Percentiles rank a stretch among this genome's conserved stretches.
These are phyloP conservation scores for Penicillium sclerotiorum DNA, from an alignment of 2,329 filamentous ascomycete genomes.

Conservation along the genomic window DNA sequence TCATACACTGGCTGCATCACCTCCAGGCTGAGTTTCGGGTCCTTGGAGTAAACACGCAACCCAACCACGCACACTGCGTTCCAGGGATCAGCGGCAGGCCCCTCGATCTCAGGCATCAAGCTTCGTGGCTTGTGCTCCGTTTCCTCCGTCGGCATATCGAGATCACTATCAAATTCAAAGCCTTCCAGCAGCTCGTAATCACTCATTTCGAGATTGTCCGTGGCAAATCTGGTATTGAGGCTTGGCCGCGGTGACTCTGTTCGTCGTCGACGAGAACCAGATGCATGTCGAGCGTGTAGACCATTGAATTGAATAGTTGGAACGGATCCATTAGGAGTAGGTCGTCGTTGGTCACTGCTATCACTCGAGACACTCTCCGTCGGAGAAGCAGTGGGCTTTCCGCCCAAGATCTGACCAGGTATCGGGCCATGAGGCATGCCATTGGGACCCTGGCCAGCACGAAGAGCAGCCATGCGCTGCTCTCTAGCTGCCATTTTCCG, in stretches of 20 bases:
- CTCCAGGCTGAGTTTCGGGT: conserved; percentile 53
- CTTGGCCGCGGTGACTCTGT: conserved; percentile 26
- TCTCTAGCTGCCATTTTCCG: conserved; percentile 39
- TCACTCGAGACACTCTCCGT: conserved; percentile 27
- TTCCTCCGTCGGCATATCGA: conserved; percentile 43
- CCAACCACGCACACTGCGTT: conserved; percentile 64
- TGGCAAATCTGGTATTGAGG: conserved; percentile 29
- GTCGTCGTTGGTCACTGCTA: conserved; percentile 15
- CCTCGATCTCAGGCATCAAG: conserved; percentile 3
- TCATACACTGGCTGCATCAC: conserved; percentile 52
- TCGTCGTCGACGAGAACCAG: conserved; percentile 9
- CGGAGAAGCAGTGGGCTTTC: conserved; percentile 31
- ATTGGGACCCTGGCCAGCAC: conserved; percentile 17
- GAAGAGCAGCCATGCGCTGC: conserved; percentile 34
- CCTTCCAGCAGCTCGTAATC: conserved; percentile 42
- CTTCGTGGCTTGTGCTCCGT: conserved; percentile 10
- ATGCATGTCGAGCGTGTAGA: conserved; percentile 19
- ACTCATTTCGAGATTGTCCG: conserved; percentile 23
- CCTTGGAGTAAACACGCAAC: conserved; percentile 59
- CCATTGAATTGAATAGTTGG: conserved; percentile 34
- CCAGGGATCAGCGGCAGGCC: conserved; percentile 50
- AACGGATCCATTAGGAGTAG: conserved; percentile 22
- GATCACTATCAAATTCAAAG: conserved; percentile 47
- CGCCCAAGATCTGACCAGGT: conserved; percentile 23
- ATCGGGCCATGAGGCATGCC: conserved; percentile 5